Conservation (phyloP, 1,284 basidiomycete species). For the Puccinia brachypodii region DNA sequence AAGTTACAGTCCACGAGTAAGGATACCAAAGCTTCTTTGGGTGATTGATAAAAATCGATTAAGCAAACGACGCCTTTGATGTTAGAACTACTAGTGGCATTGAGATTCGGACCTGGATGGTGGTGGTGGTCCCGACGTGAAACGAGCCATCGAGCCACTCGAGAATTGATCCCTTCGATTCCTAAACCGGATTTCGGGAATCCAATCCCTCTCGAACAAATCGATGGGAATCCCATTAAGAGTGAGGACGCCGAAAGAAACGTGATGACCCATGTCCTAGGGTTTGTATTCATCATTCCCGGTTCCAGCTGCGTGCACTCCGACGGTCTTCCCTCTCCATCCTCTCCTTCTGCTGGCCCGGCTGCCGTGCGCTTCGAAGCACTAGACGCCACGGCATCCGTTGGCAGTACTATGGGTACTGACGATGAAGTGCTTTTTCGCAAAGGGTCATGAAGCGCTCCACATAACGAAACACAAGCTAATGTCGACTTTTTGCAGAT, state of each 20-base stretch:
- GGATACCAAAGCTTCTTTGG: slow-evolving; percentile 38
- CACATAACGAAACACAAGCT: slow-evolving; percentile 41
- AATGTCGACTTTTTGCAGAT: slow-evolving; percentile 29
- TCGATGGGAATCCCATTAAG: slow-evolving; percentile 24
- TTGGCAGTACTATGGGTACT: neutral
- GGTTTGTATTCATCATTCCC: neutral
- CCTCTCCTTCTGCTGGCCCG: neutral
- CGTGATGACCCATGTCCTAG: slow-evolving; percentile 41
- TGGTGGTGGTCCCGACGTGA: slow-evolving; percentile 5
- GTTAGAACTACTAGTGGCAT: neutral
- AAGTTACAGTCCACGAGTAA: slow-evolving; percentile 47
- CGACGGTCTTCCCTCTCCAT: neutral
- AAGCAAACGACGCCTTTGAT: slow-evolving; percentile 43
- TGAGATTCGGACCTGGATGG: slow-evolving; percentile 5
- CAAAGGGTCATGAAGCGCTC: slow-evolving; percentile 29
- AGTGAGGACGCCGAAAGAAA: slow-evolving; percentile 43
- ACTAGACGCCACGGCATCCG: neutral
- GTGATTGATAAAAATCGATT: slow-evolving; percentile 44
- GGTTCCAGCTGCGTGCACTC: neutral
- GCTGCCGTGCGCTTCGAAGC: neutral
- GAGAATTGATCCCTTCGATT: slow-evolving; percentile 39
- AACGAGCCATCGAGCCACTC: slow-evolving; percentile 35
- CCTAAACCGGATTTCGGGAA: slow-evolving; percentile 21
- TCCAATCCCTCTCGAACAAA: slow-evolving; percentile 33
- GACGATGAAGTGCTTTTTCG: slow-evolving; percentile 12